These are phyloP conservation scores for Penicillium freii DNA, from an alignment of 2,329 filamentous ascomycete species.

Conservation along the genomic window DNA sequence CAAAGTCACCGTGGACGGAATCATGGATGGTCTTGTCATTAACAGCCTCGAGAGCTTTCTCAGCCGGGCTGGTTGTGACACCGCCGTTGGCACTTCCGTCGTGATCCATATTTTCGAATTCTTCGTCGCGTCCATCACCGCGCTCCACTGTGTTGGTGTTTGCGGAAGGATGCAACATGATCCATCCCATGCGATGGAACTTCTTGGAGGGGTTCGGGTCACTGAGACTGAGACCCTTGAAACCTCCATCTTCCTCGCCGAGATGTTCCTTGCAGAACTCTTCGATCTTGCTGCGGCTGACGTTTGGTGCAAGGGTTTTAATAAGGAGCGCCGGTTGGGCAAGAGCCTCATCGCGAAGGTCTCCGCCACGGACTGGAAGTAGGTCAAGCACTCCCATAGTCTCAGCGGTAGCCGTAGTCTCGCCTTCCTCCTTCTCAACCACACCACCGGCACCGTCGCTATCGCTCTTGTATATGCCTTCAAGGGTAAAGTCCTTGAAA, in stretches of 20 bases:
- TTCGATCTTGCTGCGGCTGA: slow-evolving; percentile 89
- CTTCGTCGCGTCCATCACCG: slow-evolving; percentile 70
- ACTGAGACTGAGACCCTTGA: slow-evolving; percentile 92
- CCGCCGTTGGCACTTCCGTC: slow-evolving; percentile 35
- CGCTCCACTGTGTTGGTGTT: slow-evolving; percentile 68
- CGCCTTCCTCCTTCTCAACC: slow-evolving; percentile 92
- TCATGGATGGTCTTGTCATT: slow-evolving; percentile 98
- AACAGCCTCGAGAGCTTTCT: slow-evolving; percentile 87
- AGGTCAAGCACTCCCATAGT: slow-evolving; percentile 90
- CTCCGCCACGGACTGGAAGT: slow-evolving; percentile 76
- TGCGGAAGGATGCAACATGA: slow-evolving; percentile 81
- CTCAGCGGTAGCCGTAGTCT: slow-evolving; percentile 86
- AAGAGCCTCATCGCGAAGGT: slow-evolving; percentile 83
- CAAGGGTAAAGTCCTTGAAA: slow-evolving; percentile 92
- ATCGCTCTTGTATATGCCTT: slow-evolving; percentile 90
- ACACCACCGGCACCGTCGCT: slow-evolving; percentile 81
- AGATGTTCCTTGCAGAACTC: slow-evolving; percentile 92
- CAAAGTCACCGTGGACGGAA: slow-evolving; percentile 89
- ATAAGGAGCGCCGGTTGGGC: slow-evolving; percentile 91
- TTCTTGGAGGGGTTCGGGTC: slow-evolving; percentile 97
- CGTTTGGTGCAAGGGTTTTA: slow-evolving; percentile 96
- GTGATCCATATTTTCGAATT: slow-evolving; percentile 53
- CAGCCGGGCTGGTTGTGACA: slow-evolving; percentile 57
- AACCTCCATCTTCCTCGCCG: slow-evolving; percentile 85
- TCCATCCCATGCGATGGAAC: slow-evolving; percentile 97